Conservation (phyloP, 345 rosid genomes). For the Heritiera fomes region DNA sequence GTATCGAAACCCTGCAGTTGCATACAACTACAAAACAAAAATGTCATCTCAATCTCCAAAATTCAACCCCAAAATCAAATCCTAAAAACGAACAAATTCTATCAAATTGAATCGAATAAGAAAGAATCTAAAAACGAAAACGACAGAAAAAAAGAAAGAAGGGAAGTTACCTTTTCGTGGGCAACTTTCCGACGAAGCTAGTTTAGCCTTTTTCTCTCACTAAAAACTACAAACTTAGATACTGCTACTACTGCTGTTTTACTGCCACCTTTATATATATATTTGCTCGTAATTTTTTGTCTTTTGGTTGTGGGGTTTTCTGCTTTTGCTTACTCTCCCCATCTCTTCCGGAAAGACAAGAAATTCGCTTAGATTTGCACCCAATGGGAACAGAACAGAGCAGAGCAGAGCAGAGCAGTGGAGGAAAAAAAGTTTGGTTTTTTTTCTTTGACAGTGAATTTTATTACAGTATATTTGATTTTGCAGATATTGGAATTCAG, state of each 20-base stretch:
- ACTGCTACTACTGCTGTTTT: conserved; percentile 3
- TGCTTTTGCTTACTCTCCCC: neutral
- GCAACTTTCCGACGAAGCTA: conserved; percentile 41
- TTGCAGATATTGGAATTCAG: conserved; percentile 64
- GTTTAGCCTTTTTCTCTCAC: conserved; percentile 20
- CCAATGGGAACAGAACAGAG: neutral
- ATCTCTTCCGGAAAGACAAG: neutral
- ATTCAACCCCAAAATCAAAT: conserved; percentile 10
- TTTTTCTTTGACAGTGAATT: neutral
- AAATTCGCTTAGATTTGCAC: neutral
- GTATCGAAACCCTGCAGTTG: neutral
- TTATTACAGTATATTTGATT: conserved; percentile 15
- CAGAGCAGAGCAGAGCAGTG: neutral
- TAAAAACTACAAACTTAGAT: conserved; percentile 1
- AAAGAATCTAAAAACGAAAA: conserved; percentile 16
- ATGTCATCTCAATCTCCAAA: conserved; percentile 17
- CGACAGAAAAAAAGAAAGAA: neutral
- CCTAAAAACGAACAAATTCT: neutral
- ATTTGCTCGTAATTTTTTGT: too few relatives aligned
- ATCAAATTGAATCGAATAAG: conserved; percentile 8
- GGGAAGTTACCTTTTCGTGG: conserved; percentile 27
- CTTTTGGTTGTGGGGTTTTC: neutral
- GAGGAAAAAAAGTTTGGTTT: neutral
- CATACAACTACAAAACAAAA: conserved; percentile 1
- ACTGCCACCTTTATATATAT: neutral